Conservation (phyloP, 345 rosid genomes). For the Cardiospermum halicacabum region DNA sequence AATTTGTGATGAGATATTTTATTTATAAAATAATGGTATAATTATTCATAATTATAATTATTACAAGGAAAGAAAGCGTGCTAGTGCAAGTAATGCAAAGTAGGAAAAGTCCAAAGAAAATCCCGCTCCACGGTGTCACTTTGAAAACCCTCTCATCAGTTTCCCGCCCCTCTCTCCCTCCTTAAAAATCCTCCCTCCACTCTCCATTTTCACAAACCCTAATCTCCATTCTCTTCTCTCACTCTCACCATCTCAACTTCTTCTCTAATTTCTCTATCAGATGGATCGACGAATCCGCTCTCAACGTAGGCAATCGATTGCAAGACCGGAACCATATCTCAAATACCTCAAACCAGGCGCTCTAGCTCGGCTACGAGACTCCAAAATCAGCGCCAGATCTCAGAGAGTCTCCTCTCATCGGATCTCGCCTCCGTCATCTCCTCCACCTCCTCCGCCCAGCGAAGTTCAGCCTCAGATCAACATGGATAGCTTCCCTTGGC, state of each 20-base stretch:
- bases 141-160: conserved; percentile 11
- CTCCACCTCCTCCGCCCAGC: not conserved
- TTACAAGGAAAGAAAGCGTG: no score
- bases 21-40: no score
- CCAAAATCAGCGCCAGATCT: conserved; percentile 42
- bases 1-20: no score
- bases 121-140: conserved; percentile 16
- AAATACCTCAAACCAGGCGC: conserved; percentile 50
- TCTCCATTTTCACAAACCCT: not conserved
- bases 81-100: no score
- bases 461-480: not conserved
- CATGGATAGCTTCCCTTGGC: conserved; percentile 22
- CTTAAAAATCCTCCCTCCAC: not conserved
- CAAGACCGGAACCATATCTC: conserved; percentile 29
- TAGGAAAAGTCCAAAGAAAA: not conserved
- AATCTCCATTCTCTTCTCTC: not conserved
- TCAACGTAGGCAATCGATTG: not conserved
- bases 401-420: conserved; percentile 22
- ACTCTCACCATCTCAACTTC: no score
- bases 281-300: conserved; percentile 31
- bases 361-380: conserved; percentile 47
- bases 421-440: conserved; percentile 7
- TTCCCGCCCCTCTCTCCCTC: conserved; percentile 12
- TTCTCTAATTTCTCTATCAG: not conserved
- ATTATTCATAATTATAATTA: no score